Evolutionary conservation across 1,139 yeast species (phyloP), one percentile per base, ranked within the genome.

Genomic region (Yamadazyma mexicana): DNA sequence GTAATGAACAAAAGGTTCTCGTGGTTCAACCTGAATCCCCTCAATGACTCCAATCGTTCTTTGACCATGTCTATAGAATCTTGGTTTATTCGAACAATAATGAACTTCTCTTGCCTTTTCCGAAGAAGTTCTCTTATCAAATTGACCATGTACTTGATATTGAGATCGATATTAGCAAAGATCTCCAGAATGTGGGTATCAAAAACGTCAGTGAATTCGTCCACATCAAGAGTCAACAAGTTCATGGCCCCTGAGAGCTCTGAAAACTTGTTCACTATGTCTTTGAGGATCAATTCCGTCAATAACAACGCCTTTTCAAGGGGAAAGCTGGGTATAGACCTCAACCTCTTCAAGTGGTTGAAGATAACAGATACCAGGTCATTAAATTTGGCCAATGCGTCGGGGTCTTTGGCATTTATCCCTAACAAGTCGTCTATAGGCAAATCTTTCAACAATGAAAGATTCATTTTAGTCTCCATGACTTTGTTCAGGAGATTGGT

Each of bases 91-190:
- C 82, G 75, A 14, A 87, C 77, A 20, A 83, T 75, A 24, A 84
- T 74, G 55, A 85, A 85, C 47, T 81, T 82, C 42, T 87, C 95
- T 12, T 81, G 78, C 34, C 95, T 66, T 54, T 82, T 87, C 44
- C 97, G 69, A 27, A 86, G 67, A 10, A 86, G 62, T 48, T 89
- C 97, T 47, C 98, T 73, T 0, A 88, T 75, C 35, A 86, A 58
- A 40, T 69, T 71, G 9, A 65, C 56, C 61, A 66, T 59, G 38
- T 56, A 61, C 42, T 69, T 69, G 28, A 69, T 47, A 45, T 67
- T 66, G 31, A 51, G 54, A 30, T 69, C 75, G 8, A 71, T 57
- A 7, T 53, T 46, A 4, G 43, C 45, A 31, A 67, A 57, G 2
- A 62, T 44, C 8, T 50, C 49, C 1, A 39, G 15, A 1, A 59